Evolutionary conservation across 108 stramenopile genomes (phyloP).

Genomic region (Stephanodiscus triporus): DNA sequence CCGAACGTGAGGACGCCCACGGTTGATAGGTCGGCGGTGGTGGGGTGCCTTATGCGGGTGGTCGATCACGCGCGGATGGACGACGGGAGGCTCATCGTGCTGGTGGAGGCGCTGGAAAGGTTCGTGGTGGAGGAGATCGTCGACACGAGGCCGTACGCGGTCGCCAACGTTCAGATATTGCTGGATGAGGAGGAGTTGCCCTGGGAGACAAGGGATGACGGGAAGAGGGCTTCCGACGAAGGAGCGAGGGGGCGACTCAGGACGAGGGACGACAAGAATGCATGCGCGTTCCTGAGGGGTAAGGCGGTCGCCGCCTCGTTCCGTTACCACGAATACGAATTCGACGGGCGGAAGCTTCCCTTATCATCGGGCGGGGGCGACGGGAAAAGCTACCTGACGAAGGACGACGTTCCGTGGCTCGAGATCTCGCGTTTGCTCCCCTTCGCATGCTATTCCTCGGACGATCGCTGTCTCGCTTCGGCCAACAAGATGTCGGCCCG

Average conservation of each 20-base stretch:
- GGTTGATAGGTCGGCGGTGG: conserved; percentile 35
- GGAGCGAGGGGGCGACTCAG: background rate
- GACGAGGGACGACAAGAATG: conserved; percentile 13
- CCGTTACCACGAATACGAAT: conserved; percentile 71
- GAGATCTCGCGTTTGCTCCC: conserved; percentile 59
- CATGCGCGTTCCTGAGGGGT: conserved; percentile 40
- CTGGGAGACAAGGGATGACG: conserved; percentile 7
- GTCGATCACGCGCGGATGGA: conserved; percentile 68
- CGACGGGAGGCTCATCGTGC: conserved; percentile 68
- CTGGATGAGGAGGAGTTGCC: conserved; percentile 71
- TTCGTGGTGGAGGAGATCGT: conserved; percentile 67
- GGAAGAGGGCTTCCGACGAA: conserved; percentile 2
- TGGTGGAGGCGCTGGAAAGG: conserved; percentile 75
- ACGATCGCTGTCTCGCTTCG: conserved; percentile 30
- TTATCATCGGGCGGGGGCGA: conserved; percentile 26
- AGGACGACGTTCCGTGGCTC: conserved; percentile 57
- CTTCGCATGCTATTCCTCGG: conserved; percentile 57
- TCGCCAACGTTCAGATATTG: conserved; percentile 70
- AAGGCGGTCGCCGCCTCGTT: conserved; percentile 63
- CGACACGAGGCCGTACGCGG: conserved; percentile 61
- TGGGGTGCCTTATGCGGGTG: conserved; percentile 73
- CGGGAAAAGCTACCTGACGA: conserved; percentile 34
- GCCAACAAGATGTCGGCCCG: conserved; percentile 24
- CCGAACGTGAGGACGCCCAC: conserved; percentile 1
- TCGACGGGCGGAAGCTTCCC: conserved; percentile 54